A percentile compares a stretch with the other conserved stretches of the same genome.
These are phyloP conservation scores for Heliamphora pulchella DNA, from an alignment of 179 eudicot species.

Conservation along the genomic window DNA sequence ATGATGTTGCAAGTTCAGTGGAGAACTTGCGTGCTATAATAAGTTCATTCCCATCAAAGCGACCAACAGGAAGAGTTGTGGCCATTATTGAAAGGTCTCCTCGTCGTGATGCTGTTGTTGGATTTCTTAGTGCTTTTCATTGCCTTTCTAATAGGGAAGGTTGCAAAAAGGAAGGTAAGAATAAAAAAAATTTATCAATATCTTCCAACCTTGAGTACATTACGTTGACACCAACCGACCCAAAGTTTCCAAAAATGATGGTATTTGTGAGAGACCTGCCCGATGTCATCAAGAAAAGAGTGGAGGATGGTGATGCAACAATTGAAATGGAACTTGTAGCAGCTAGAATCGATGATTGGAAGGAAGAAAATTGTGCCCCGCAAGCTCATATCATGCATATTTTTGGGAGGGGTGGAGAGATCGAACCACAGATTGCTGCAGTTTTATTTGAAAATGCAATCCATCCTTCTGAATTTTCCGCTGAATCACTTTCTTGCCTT, in stretches of 20 bases:
- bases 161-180: conserved; percentile 35
- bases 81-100: conserved; percentile 60
- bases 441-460: conserved; percentile 66
- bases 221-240: conserved; percentile 60
- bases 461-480: conserved; percentile 51
- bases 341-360: conserved; percentile 62
- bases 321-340: conserved; percentile 74
- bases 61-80: conserved; percentile 86
- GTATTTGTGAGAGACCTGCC: conserved; percentile 59
- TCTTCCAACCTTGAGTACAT: conserved; percentile 38
- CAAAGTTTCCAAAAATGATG: conserved; percentile 72
- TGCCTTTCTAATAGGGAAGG: conserved; percentile 40
- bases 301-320: conserved; percentile 52
- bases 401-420: conserved; percentile 78
- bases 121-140: conserved; percentile 55
- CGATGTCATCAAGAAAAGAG: conserved; percentile 44
- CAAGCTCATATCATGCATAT: conserved; percentile 47
- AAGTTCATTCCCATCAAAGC: conserved; percentile 49
- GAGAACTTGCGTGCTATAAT: conserved; percentile 48
- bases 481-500: conserved; percentile 57
- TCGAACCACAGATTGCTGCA: conserved; percentile 75
- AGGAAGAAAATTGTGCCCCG: conserved; percentile 53
- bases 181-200: conserved; percentile 28
- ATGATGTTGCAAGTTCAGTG: conserved; percentile 28
- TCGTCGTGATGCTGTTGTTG: conserved; percentile 59